These are phyloP conservation scores for Aspergillus sparsus DNA, from an alignment of 495 filamentous ascomycete species.

Conservation along the genomic window DNA sequence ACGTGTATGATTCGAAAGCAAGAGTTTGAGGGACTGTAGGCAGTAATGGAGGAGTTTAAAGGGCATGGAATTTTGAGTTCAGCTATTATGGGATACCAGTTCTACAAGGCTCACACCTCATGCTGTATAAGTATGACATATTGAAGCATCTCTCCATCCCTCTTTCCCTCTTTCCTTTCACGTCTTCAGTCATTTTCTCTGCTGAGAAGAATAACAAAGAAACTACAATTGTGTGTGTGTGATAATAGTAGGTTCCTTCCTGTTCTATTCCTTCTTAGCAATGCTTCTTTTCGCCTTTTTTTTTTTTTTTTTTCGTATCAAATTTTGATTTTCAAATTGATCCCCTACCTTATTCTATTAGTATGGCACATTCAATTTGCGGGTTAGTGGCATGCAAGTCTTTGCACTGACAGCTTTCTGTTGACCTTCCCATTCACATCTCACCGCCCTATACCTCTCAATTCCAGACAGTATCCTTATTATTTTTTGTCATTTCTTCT, in stretches of 20 bases:
- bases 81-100: neutral
- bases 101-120: slow-evolving; percentile 1
- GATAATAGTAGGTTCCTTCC: neutral
- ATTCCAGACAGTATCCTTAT: slow-evolving; percentile 16
- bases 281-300: neutral
- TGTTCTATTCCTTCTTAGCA: neutral
- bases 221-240: neutral
- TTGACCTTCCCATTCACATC: slow-evolving; percentile 18
- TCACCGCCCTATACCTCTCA: slow-evolving; percentile 28
- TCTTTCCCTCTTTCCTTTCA: neutral
- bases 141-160: neutral
- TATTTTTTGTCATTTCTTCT: slow-evolving; percentile 7
- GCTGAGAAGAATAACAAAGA: neutral
- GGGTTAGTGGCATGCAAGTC: slow-evolving; percentile 2
- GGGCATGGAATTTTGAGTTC: neutral
- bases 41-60: neutral
- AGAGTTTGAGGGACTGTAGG: neutral
- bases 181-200: neutral
- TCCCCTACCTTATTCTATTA: neutral
- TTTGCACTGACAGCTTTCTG: slow-evolving; percentile 15
- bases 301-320: neutral
- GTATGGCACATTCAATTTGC: neutral
- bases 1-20: neutral
- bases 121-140: neutral
- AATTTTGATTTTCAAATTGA: neutral